Percentiles rank a stretch among this genome's conserved stretches.
Evolutionary conservation across 176 grass and related monocot species (phyloP).

Genomic region (Carex parvula): DNA sequence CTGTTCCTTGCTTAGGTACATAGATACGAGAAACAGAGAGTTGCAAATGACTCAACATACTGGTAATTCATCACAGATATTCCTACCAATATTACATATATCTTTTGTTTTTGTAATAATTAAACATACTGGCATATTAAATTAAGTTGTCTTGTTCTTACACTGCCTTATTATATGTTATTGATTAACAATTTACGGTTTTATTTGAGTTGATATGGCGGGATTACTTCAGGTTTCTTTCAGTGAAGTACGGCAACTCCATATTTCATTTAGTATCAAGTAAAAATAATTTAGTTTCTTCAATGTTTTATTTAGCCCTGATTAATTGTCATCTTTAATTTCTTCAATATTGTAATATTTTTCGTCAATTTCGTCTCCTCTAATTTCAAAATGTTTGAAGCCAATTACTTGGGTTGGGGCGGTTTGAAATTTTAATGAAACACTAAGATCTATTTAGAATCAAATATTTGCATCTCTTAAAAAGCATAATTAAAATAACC

Average conservation of each 20-base stretch:
- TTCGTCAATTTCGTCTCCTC: background rate
- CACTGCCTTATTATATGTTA: constrained; percentile 4
- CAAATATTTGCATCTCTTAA: background rate
- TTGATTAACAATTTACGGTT: constrained; percentile 47
- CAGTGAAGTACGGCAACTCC: constrained; percentile 73
- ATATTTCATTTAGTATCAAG: constrained; percentile 78
- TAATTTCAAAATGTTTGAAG: background rate
- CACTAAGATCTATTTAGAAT: background rate
- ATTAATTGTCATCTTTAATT: background rate
- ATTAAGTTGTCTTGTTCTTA: background rate
- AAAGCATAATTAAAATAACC: background rate
- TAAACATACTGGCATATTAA: background rate
- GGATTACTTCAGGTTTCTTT: constrained; percentile 93
- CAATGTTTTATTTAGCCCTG: background rate
- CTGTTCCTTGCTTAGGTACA: constrained; percentile 40
- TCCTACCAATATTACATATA: constrained; percentile 7
- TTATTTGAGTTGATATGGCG: constrained; percentile 98
- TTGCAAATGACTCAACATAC: constrained; percentile 95
- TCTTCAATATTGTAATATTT: background rate
- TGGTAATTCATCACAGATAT: constrained; percentile 50
- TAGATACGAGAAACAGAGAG: constrained; percentile 82
- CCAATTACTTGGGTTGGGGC: background rate
- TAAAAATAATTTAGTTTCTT: background rate
- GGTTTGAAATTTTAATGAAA: background rate
- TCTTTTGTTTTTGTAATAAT: background rate